Evolutionary conservation across 2,329 filamentous ascomycete species (phyloP).

Genomic region (Pyricularia pennisetigena): DNA sequence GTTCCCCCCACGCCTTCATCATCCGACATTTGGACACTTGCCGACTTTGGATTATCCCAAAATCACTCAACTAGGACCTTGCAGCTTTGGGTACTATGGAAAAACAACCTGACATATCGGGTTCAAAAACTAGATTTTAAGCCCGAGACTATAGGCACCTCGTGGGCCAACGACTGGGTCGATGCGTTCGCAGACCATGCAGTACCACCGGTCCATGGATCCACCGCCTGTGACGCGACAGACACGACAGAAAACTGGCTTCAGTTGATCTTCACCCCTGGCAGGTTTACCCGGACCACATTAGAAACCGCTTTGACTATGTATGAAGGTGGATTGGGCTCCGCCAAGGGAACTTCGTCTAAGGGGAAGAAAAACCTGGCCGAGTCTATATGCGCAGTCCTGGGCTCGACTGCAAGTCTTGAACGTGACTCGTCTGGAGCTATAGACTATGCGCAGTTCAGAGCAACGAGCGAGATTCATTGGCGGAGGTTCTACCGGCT

Average conservation of each 20-base stretch:
- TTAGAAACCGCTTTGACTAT: slow-evolving; percentile 76
- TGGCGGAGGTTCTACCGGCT: slow-evolving; percentile 89
- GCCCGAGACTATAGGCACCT: slow-evolving; percentile 48
- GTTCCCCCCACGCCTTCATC: slow-evolving; percentile 60
- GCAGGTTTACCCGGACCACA: slow-evolving; percentile 68
- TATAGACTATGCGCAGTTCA: slow-evolving; percentile 68
- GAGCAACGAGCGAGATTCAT: slow-evolving; percentile 64
- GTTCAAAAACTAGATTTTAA: slow-evolving; percentile 66
- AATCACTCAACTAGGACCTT: slow-evolving; percentile 35
- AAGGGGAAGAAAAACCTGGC: slow-evolving; percentile 50
- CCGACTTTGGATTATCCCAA: slow-evolving; percentile 60
- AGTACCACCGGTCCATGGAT: slow-evolving; percentile 41
- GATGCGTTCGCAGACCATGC: slow-evolving; percentile 53
- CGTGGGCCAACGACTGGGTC: slow-evolving; percentile 63
- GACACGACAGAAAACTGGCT: slow-evolving; percentile 81
- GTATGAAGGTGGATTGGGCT: slow-evolving; percentile 58
- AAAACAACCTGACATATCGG: slow-evolving; percentile 71
- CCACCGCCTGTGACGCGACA: slow-evolving; percentile 53
- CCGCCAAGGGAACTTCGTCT: slow-evolving; percentile 24
- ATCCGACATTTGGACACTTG: slow-evolving; percentile 70
- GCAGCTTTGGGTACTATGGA: slow-evolving; percentile 64
- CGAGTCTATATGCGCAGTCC: slow-evolving; percentile 64
- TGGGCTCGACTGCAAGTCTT: slow-evolving; percentile 60
- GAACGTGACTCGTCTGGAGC: slow-evolving; percentile 50
- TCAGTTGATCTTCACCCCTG: slow-evolving; percentile 71